Conservation (phyloP, 345 rosid species). For the Brassica incana region DNA sequence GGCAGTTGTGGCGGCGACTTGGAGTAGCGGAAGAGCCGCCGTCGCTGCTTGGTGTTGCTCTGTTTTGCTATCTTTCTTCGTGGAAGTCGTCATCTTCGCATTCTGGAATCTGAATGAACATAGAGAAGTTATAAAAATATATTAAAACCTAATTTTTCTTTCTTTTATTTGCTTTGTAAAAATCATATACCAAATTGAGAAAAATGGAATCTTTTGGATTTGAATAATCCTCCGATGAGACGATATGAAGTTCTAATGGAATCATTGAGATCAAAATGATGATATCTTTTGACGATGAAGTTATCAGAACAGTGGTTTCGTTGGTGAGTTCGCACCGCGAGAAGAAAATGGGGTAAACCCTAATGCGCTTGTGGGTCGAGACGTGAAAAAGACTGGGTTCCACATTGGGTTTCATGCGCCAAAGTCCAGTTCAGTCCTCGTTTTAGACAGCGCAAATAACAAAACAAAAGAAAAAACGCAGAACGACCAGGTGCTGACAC, state of each 20-base stretch:
- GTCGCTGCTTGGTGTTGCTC: constrained; percentile 40
- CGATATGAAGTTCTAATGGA: constrained; percentile 9
- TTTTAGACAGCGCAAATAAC: too few species aligned
- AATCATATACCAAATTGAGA: not conserved
- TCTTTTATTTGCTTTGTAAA: not conserved
- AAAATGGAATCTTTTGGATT: not conserved
- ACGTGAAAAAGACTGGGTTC: too few species aligned
- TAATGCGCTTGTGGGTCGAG: too few species aligned
- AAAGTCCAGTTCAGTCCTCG: too few species aligned
- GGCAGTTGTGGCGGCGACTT: constrained; percentile 41
- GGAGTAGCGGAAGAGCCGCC: constrained; percentile 42
- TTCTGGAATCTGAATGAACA: constrained; percentile 71
- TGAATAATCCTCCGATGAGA: not conserved
- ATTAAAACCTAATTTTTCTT: not conserved
- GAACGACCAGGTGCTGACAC: too few species aligned
- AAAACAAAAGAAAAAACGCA: too few species aligned
- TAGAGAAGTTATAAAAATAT: not conserved
- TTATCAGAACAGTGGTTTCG: not conserved
- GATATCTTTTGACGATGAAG: constrained; percentile 22
- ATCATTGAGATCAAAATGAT: constrained; percentile 19
- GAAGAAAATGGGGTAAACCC: too few species aligned
- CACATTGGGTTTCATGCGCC: too few species aligned
- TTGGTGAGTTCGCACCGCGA: too few species aligned
- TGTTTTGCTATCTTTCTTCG: constrained; percentile 39
- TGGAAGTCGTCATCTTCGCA: constrained; percentile 54